Evolutionary conservation across 2,329 filamentous ascomycete genomes (phyloP).

Genomic region (Penicillium sclerotigenum): DNA sequence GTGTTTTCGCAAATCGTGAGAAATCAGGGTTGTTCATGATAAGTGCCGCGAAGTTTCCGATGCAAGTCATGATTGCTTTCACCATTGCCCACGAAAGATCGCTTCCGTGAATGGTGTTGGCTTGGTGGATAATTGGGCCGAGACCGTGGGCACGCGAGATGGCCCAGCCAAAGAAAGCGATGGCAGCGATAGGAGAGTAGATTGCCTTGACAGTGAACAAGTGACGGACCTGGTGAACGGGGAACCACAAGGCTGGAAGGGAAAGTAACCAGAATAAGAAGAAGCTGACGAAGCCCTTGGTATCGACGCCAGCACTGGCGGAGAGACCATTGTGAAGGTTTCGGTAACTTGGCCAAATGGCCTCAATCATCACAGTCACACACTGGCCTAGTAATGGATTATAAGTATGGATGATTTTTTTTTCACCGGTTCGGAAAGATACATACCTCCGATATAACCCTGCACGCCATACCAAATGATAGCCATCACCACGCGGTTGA

Average conservation of each 20-base stretch:
- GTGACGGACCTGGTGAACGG: constrained; percentile 82
- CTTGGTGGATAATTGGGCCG: constrained; percentile 75
- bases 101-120: constrained; percentile 61
- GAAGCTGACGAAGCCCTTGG: constrained; percentile 74
- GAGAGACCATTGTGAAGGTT: constrained; percentile 67
- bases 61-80: constrained; percentile 80
- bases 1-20: constrained; percentile 74
- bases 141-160: constrained; percentile 76
- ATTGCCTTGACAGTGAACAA: constrained; percentile 87
- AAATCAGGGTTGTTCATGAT: constrained; percentile 82
- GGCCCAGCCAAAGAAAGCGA: constrained; percentile 85
- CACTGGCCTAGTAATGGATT: constrained; percentile 61
- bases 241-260: constrained; percentile 82
- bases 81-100: constrained; percentile 77
- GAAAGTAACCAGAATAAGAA: constrained; percentile 82
- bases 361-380: constrained; percentile 81
- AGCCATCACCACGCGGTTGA: constrained; percentile 84
- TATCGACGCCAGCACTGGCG: constrained; percentile 64
- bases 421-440: background rate
- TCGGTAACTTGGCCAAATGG: constrained; percentile 67
- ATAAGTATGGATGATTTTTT: background rate
- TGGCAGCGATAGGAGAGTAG: constrained; percentile 76
- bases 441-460: constrained; percentile 66
- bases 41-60: constrained; percentile 86
- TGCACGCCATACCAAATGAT: constrained; percentile 81